Conservation (phyloP, 139 green algal genomes). For the Nannochloris sp. region DNA sequence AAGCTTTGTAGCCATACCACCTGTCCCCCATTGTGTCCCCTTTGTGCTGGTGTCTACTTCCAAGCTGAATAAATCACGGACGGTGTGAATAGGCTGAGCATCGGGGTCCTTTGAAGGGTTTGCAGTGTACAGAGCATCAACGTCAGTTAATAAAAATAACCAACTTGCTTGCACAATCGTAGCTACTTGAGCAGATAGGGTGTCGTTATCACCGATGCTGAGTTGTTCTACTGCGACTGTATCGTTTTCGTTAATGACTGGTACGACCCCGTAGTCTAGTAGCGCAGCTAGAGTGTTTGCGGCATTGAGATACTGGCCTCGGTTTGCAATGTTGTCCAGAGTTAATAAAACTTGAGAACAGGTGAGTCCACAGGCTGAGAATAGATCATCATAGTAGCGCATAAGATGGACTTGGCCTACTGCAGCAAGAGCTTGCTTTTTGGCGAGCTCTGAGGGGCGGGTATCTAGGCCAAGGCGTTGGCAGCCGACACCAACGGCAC, state of each 20-base stretch:
- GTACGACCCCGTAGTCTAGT: conserved; percentile 66
- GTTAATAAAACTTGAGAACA: conserved; percentile 88
- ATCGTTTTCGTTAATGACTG: conserved; percentile 96
- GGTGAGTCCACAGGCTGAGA: conserved; percentile 65
- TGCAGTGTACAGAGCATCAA: conserved; percentile 83
- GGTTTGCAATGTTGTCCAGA: conserved; percentile 79
- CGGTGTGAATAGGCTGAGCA: conserved; percentile 57
- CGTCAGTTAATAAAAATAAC: conserved; percentile 92
- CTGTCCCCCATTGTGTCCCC: conserved; percentile 82
- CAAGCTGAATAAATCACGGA: conserved; percentile 53
- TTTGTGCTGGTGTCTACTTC: conserved; percentile 55
- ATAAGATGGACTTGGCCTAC: conserved; percentile 88
- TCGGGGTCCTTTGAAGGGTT: conserved; percentile 52
- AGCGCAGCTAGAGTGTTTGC: conserved; percentile 85
- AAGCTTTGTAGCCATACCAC: conserved; percentile 93
- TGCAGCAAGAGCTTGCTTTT: conserved; percentile 81
- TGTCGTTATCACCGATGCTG: conserved; percentile 95
- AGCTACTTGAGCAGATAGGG: conserved; percentile 83
- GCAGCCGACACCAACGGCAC: conserved; percentile 83
- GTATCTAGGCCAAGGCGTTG: conserved; percentile 59
- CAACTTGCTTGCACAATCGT: conserved; percentile 81
- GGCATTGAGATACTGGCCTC: conserved; percentile 81
- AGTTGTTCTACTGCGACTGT: conserved; percentile 80
- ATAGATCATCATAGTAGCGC: conserved; percentile 88
- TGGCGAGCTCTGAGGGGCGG: conserved; percentile 53